Percentiles rank a stretch among this genome's conserved stretches.
These are phyloP conservation scores for Phoma sp. DNA, from an alignment of 2,329 filamentous ascomycete genomes.

Conservation along the genomic window DNA sequence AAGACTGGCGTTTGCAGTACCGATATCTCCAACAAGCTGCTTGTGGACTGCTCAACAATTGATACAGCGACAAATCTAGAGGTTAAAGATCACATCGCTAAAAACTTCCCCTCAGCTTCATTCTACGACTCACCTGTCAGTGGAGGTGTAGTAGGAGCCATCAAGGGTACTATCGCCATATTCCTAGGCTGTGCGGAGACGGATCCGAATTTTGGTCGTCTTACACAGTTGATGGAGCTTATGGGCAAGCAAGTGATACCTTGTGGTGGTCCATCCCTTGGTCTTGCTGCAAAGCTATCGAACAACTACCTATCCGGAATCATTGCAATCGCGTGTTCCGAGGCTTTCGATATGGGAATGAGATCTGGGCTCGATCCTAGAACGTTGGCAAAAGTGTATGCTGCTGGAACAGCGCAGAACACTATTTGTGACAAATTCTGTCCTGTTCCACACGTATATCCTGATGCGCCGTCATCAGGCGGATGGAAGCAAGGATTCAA, in stretches of 20 bases:
- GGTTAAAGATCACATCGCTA: conserved; percentile 52
- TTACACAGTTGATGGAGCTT: conserved; percentile 55
- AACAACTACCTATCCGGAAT: conserved; percentile 69
- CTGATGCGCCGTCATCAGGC: conserved; percentile 57
- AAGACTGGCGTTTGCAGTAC: conserved; percentile 53
- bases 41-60: conserved; percentile 65
- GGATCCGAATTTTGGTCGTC: conserved; percentile 53
- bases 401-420: conserved; percentile 61
- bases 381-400: conserved; percentile 61
- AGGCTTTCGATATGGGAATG: conserved; percentile 69
- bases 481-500: conserved; percentile 65
- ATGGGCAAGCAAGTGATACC: conserved; percentile 65
- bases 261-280: conserved; percentile 64
- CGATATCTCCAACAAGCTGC: conserved; percentile 54
- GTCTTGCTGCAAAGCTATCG: conserved; percentile 65
- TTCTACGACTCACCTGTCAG: conserved; percentile 64
- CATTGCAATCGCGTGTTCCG: conserved; percentile 65
- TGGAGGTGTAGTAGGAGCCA: conserved; percentile 61
- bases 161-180: conserved; percentile 61
- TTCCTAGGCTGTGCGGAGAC: conserved; percentile 61
- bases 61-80: conserved; percentile 60
- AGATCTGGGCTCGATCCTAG: conserved; percentile 63
- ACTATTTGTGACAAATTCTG: conserved; percentile 60
- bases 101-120: conserved; percentile 50
- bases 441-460: conserved; percentile 60